phyloP scores from a whole-genome alignment of 2,329 filamentous ascomycete genomes.

The Diaporthe capsici region DNA sequence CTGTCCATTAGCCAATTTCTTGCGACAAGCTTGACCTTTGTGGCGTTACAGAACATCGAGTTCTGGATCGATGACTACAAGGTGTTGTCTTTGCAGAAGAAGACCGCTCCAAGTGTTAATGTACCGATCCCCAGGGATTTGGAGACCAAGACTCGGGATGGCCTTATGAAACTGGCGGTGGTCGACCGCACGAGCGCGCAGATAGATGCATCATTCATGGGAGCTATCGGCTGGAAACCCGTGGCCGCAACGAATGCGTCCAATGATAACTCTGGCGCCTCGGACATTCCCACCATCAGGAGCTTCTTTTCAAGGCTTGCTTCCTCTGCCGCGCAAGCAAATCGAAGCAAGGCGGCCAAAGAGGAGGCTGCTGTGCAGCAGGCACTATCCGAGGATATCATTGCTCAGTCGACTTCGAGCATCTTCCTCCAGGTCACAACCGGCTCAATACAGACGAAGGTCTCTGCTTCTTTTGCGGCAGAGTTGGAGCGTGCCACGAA shows the following conservation, averaged over 20 bases:
- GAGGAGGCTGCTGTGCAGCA: constrained; percentile 76
- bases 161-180: constrained; percentile 86
- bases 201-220: constrained; percentile 92
- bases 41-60: constrained; percentile 88
- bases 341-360: constrained; percentile 69
- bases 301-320: constrained; percentile 88
- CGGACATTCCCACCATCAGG: constrained; percentile 74
- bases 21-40: constrained; percentile 95
- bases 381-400: constrained; percentile 78
- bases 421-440: constrained; percentile 93
- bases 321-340: constrained; percentile 64
- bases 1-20: constrained; percentile 92
- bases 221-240: constrained; percentile 86
- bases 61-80: constrained; percentile 92
- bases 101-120: constrained; percentile 81
- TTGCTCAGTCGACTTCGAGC: constrained; percentile 78
- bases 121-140: constrained; percentile 83
- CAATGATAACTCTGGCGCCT: constrained; percentile 63
- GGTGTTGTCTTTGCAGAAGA: constrained; percentile 85
- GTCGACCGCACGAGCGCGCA: constrained; percentile 90
- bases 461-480: constrained; percentile 79
- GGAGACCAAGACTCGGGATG: constrained; percentile 86
- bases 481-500: constrained; percentile 97
- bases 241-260: constrained; percentile 55
- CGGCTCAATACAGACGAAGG: constrained; percentile 83